phyloP scores from a whole-genome alignment of 108 stramenopile genomes.

The Discostella pseudostelligera region DNA sequence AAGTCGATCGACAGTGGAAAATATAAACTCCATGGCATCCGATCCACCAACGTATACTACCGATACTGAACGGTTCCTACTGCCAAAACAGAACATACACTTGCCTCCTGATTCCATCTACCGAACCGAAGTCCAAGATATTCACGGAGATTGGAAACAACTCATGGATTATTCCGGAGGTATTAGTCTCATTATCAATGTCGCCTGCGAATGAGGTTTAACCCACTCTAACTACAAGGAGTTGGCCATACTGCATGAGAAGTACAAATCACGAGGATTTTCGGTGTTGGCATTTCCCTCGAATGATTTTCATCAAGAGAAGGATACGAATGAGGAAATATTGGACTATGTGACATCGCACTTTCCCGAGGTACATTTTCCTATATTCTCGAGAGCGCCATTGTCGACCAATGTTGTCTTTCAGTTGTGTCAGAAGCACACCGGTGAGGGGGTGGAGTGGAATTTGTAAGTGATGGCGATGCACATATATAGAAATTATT shows the following conservation, averaged over 20 bases:
- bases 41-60: not conserved
- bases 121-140: constrained; percentile 46
- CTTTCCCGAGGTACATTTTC: constrained; percentile 64
- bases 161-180: constrained; percentile 58
- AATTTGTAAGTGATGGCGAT: constrained; percentile 49
- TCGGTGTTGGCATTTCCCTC: constrained; percentile 75
- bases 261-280: constrained; percentile 52
- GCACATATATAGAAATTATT: too few relatives aligned
- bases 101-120: constrained; percentile 75
- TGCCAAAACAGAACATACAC: constrained; percentile 1
- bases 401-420: constrained; percentile 63
- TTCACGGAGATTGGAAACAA: constrained; percentile 47
- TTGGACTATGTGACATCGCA: constrained; percentile 51
- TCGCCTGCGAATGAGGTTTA: constrained; percentile 80
- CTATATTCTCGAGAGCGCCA: constrained; percentile 55
- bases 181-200: constrained; percentile 73
- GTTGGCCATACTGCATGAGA: constrained; percentile 57
- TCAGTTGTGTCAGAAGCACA: constrained; percentile 52
- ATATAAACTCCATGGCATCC: not conserved
- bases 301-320: constrained; percentile 80
- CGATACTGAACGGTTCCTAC: not conserved
- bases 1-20: not conserved
- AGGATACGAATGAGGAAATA: constrained; percentile 65
- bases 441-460: constrained; percentile 43
- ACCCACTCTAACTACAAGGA: constrained; percentile 70